Evolutionary conservation across 169 alveolate genomes (phyloP), one percentile per base, ranked within the genome.

Genomic region (Cryptosporidium bovis): DNA sequence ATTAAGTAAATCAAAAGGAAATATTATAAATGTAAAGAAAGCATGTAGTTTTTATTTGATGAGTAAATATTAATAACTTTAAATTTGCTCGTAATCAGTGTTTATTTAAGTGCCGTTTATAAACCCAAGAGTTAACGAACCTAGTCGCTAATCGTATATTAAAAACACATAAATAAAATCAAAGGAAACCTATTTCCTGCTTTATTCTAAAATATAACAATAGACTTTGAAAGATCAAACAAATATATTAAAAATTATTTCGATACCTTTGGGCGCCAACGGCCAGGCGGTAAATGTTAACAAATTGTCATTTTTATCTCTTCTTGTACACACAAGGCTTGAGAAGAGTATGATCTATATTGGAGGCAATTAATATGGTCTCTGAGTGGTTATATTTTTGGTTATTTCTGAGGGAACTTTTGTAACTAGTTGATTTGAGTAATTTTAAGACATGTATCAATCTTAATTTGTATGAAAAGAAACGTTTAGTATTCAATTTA

Each of bases 251-350:
- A 40, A 40, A 40, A 6, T 3, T 24, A 24, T 24, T 40, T 1
- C 48, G 48, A 8, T 1, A 1, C 2, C 2, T 40, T 40, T 8
- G 48, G 46, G 48, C 48, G 48, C 48, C 48, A 1, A 1, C 48
- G 13, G 2, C 10, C 1, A 8, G 48, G 48, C 48, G 48, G 48
- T 8, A 40, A 24, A 1, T 1, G 48, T 1, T 40, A 1, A 1
- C 8, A 64, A 29, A 24, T 0, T 0, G 27, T 24, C 27, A 24
- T 24, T 24, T 33, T 56, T 77, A 91, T 64, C 94, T 48, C 15
- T 82, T 83, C 24, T 90, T 92, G 33, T 92, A 92, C 65, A 84
- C 51, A 55, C 94, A 92, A 12, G 94, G 94, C 24, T 55, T 46
- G 12, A 92, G 71, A 33, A 92, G 12, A 16, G 31, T 20, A 20